phyloP scores from a whole-genome alignment of 148 eudicot species.

The Polygonum maritimum region DNA sequence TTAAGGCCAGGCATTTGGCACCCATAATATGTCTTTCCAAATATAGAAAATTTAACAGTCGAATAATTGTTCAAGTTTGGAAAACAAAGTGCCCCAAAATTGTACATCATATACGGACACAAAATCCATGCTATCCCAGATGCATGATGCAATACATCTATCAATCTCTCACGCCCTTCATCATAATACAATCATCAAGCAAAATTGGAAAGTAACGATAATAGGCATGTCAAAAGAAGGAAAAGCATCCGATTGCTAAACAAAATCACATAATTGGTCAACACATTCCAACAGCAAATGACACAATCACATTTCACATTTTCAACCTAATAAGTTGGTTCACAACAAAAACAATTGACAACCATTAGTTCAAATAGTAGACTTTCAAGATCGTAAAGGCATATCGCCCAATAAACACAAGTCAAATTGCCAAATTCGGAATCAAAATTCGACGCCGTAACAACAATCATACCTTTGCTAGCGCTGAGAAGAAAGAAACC shows the following conservation, averaged over 20 bases:
- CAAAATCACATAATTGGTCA: background rate
- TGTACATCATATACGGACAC: background rate
- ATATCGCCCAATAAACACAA: background rate
- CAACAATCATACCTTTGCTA: constrained; percentile 53
- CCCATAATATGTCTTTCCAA: background rate
- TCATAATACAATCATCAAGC: background rate
- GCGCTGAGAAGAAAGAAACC: constrained; percentile 83
- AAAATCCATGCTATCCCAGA: background rate
- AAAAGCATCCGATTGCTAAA: background rate
- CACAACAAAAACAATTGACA: background rate
- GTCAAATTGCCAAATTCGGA: background rate
- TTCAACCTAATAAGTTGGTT: background rate
- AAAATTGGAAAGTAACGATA: background rate
- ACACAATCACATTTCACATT: background rate
- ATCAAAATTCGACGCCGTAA: background rate
- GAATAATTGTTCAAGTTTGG: background rate
- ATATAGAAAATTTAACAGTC: background rate
- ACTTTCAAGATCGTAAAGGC: background rate
- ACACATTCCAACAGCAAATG: background rate
- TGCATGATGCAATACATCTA: background rate
- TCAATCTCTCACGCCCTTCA: background rate
- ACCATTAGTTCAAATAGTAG: background rate
- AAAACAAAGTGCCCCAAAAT: background rate
- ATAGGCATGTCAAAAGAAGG: background rate
- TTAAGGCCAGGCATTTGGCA: background rate